Percentiles rank a stretch among this genome's conserved stretches.
Evolutionary conservation across 2,329 filamentous ascomycete species (phyloP).

Genomic region (Parastagonospora avenae): DNA sequence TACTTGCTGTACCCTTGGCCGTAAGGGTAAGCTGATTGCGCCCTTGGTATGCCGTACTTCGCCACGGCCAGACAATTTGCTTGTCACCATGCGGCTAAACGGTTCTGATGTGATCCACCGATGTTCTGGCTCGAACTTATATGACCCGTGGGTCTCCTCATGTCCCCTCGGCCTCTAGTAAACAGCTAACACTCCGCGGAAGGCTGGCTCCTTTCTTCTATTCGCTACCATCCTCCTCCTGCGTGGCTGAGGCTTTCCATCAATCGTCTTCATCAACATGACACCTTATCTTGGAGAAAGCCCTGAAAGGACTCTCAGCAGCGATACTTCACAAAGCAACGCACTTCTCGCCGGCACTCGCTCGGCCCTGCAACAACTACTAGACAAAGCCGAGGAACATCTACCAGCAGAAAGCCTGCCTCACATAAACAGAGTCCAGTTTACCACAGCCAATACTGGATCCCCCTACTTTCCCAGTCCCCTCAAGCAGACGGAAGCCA

Average conservation of each 20-base stretch:
- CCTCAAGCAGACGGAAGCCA: slow-evolving; percentile 59
- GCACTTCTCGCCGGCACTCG: slow-evolving; percentile 43
- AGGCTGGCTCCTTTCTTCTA: no score
- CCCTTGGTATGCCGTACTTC: neutral
- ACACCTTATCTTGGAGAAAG: slow-evolving; percentile 32
- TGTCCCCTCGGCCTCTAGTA: neutral
- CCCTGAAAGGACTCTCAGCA: slow-evolving; percentile 6
- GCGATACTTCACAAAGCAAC: slow-evolving; percentile 22
- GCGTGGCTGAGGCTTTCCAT: neutral
- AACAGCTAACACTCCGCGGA: neutral
- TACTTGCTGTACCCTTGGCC: slow-evolving; percentile 10
- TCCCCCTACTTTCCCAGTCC: slow-evolving; percentile 51
- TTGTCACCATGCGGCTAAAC: slow-evolving; percentile 25
- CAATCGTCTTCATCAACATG: slow-evolving; percentile 22
- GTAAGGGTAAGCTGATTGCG: slow-evolving; percentile 1
- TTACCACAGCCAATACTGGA: slow-evolving; percentile 46
- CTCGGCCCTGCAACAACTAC: slow-evolving; percentile 37
- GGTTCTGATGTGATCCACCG: slow-evolving; percentile 2
- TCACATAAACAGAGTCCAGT: slow-evolving; percentile 36
- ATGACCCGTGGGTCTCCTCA: slow-evolving; percentile 9
- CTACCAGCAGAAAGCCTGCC: slow-evolving; percentile 40
- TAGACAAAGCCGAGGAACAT: slow-evolving; percentile 38
- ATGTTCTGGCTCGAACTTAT: slow-evolving; percentile 14
- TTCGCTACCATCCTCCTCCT: no score
- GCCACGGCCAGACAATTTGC: slow-evolving; percentile 14